Evolutionary conservation across 2,329 filamentous ascomycete genomes (phyloP), one percentile per base, ranked within the genome.

Genomic region (Fusarium abutilonis): DNA sequence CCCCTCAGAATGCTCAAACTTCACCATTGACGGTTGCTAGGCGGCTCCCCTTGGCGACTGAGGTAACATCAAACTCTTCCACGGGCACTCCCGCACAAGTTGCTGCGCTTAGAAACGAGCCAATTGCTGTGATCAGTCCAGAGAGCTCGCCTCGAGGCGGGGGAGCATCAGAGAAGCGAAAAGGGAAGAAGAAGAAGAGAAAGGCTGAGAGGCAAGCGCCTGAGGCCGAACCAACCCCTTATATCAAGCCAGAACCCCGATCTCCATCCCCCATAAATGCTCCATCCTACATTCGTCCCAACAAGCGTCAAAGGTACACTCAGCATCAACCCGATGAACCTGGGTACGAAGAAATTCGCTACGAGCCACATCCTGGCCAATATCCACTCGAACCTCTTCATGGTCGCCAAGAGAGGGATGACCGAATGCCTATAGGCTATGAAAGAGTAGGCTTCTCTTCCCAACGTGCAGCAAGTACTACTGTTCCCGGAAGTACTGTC

Each of bases 1-100:
- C 87, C 32, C 78, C 89, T 71, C 91, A 91, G 47, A 90, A 91
- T 49, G 87, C 88, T 44, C 89, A 91, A 71, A 86, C 86, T 63
- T 82, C 89, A 73, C 79, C 83, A 63, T 72, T 89, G 77, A 78
- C 83, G 67, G 76, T 78, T 72, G 75, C 79, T 75, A 61, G 80
- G 76, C 63, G 63, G 41, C 63, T 52, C n/a, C 60, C 50, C 17
- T 46, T 46, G 14, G 54, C 31, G 38, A 59, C 49, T 19, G 60
- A 67, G 26, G 54, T 48, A n/a, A 53, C 47, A 7, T 66, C 66
- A 13, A 58, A 60, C 38, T 66, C 60, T 17, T 64, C 63, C 8
- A 66, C 60, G 17, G 73, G 70, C 26, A 73, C 76, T 2, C 74
- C 83, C 29, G 82, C 84, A 15, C 86, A 87, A 70, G 79, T 88